Base-by-base conservation (phyloP, 2,329 filamentous ascomycete species). In the Sarocladium strictum region DNA sequence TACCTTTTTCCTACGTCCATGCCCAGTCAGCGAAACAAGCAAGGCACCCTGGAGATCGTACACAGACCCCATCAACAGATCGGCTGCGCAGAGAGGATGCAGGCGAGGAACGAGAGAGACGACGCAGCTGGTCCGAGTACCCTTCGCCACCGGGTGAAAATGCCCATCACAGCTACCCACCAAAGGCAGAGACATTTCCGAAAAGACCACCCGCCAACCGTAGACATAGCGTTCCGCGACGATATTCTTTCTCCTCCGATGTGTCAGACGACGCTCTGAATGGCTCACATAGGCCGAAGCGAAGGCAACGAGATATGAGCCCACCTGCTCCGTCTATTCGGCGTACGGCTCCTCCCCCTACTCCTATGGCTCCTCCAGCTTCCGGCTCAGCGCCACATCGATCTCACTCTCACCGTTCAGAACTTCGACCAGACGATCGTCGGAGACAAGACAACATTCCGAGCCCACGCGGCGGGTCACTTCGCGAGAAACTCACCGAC, bases 71-170 rank as follows among this genome's bases (percentile, higher is more conserved):
- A 32, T 69, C 68, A 4, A 65, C 70, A 11, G 69, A 72, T 35
- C 63, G 64, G 54, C 60, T 64, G 29, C 68, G 67, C 43, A 69
- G 69, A 33, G 67, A 69, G 26, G 68, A 69, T 27, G 68, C 72
- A 6, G 64, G 71, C 9, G 75, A 76, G 15, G 71, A 72, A 15
- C 64, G 70, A n/a, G 65, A 62, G 12, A 71, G 75, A 37, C 71
- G 77, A 37, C 71, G 74, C 54, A 81, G 78, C 64, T 76, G 78
- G 62, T 79, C 78, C 2, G 79, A 81, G 55, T 72, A 75, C 53
- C 73, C 73, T 2, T 69, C 68, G 2, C 69, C 71, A 1, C 66
- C 67, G 2, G 61, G 68, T 17, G 63, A 66, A 2, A 53, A 65
- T 12, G 56, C 60, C 21, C 58, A 60, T 7, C 64, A 65, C 50